Base-by-base conservation (phyloP, 352 stramenopile genomes). In the Phytophthora aleatoria region DNA sequence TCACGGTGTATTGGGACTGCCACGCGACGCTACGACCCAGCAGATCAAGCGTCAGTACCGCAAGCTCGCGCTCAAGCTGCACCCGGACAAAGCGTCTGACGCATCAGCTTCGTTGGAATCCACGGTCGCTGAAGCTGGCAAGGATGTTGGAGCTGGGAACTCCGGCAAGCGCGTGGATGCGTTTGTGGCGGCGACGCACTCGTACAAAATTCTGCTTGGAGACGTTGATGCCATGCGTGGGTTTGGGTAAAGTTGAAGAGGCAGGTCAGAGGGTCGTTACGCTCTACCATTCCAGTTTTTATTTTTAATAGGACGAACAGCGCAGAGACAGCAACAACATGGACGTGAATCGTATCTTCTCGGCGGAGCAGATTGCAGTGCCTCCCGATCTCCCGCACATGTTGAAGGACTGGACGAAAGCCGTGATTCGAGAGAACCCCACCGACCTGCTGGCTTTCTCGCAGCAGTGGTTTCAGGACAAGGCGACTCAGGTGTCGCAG, bases 271-370 rank as follows among this genome's bases (percentile, higher is more conserved):
- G 12, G 50, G 67, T 67, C 56, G 54, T 70, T 74, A 65, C 47
- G 20, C 26, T 20, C 15, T 53, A 33, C 20, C 20, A 20, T 31
- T 15, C 24, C 50, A 61, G 52, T 20, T 63, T 28, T 15, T 60
- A 55, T 12, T 51, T 57, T 44, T 15, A 31, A 9, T 20, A 35
- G 41, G 5, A 35, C 33, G 9, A 52, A 6, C 16, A 15, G 42
- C 38, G 20, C 20, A 20, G 20, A 20, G 20, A 20, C 20, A 20
- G 20, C 20, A 20, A 20, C 20, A 50, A 38, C 8, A 97, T 97
- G 91, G 90, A 97, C 59, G 87, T 95, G 71, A 97, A 96, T 63
- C 85, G 91, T 50, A 97, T 98, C 48, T 98, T 97, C 64, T 93
- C 79, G 44, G 91, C 91, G 8, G 91, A 98, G 73, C 92, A 98